Evolutionary conservation across 352 stramenopile species (phyloP).

Genomic region (Phytophthora cryptogea): DNA sequence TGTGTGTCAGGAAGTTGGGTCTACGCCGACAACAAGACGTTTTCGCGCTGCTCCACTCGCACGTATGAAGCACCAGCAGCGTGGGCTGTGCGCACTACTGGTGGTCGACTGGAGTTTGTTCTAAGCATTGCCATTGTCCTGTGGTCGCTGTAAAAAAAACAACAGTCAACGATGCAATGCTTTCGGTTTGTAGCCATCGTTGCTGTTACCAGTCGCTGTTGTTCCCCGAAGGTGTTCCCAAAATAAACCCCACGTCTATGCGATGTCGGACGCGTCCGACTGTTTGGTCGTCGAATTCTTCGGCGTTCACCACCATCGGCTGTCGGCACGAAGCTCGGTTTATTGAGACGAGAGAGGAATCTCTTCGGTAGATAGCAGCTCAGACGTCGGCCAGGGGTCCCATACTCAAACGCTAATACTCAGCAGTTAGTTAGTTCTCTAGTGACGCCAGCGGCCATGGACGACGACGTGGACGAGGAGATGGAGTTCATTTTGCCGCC

Average conservation of each 20-base stretch:
- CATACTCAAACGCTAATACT: neutral
- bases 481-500: constrained; percentile 11
- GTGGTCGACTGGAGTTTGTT: neutral
- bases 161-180: no score
- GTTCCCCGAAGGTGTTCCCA: no score
- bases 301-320: neutral
- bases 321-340: constrained; percentile 1
- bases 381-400: neutral
- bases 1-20: constrained; percentile 61
- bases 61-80: constrained; percentile 42
- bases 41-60: constrained; percentile 64
- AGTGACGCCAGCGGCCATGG: constrained; percentile 1
- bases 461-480: constrained; percentile 12
- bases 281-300: constrained; percentile 9
- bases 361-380: neutral
- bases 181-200: no score
- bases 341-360: neutral
- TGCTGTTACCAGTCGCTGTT: no score
- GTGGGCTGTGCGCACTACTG: neutral
- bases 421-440: no score
- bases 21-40: constrained; percentile 46
- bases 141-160: constrained; percentile 10
- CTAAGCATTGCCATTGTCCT: neutral
- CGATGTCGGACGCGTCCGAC: constrained; percentile 2
- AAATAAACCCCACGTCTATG: neutral